Conservation (phyloP, 768 basidiomycete species). For the Pholiota microspora region DNA sequence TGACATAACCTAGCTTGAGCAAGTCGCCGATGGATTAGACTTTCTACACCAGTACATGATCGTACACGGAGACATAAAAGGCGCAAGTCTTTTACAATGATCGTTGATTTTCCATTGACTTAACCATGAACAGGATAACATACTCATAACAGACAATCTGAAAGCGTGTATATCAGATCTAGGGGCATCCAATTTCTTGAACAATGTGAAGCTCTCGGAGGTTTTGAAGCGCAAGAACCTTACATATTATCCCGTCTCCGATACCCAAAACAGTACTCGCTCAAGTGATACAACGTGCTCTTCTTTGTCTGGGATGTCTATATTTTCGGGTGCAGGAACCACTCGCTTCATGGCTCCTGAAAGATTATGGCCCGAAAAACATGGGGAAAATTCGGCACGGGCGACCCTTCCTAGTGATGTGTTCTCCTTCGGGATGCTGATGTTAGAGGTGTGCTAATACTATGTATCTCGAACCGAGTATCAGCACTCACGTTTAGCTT, state of each 20-base stretch:
- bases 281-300: neutral
- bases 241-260: neutral
- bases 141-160: neutral
- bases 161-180: neutral
- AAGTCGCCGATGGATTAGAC: constrained; percentile 25
- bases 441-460: constrained; percentile 8
- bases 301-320: neutral
- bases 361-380: constrained; percentile 8
- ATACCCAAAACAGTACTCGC: no score
- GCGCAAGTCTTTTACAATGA: constrained; percentile 22
- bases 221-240: neutral
- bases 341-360: neutral
- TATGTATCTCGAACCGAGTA: neutral
- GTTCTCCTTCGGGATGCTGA: constrained; percentile 25
- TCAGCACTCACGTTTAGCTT: neutral
- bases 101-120: neutral
- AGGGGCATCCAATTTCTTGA: neutral
- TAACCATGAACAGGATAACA: neutral
- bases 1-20: constrained; percentile 18
- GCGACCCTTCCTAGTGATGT: constrained; percentile 25
- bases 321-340: neutral
- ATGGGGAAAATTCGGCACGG: constrained; percentile 5
- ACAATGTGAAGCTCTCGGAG: neutral
- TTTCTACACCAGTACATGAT: constrained; percentile 24
- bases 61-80: constrained; percentile 39